phyloP scores from a whole-genome alignment of 2,329 filamentous ascomycete genomes.

The Seiridium cupressi region DNA sequence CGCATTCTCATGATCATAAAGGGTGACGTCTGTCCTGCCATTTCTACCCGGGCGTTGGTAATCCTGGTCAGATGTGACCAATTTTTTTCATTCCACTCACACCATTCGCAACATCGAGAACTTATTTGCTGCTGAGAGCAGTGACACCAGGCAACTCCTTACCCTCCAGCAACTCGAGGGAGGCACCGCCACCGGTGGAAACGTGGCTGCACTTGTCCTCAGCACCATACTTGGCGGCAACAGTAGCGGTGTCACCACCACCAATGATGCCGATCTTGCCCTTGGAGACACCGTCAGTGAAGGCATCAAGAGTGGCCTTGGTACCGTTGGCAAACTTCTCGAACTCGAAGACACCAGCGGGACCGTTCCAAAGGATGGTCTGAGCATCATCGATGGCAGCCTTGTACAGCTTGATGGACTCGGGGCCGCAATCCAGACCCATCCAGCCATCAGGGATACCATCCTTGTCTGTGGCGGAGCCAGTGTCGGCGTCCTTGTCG shows the following conservation, averaged over 20 bases:
- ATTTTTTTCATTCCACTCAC: too few relatives aligned
- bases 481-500: constrained; percentile 75
- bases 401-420: constrained; percentile 87
- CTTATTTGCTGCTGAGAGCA: constrained; percentile 78
- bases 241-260: constrained; percentile 95
- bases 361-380: constrained; percentile 99
- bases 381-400: constrained; percentile 81
- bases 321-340: constrained; percentile 91
- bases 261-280: constrained; percentile 98
- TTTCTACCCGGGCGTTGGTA: not conserved
- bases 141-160: constrained; percentile 94
- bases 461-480: constrained; percentile 78
- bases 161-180: constrained; percentile 93
- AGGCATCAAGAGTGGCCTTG: constrained; percentile 87
- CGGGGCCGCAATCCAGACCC: constrained; percentile 90
- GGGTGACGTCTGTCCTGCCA: not conserved
- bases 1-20: not conserved
- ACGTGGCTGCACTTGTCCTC: constrained; percentile 98
- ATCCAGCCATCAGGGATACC: constrained; percentile 98
- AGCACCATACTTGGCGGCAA: constrained; percentile 91
- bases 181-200: constrained; percentile 93
- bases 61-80: not conserved
- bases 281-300: constrained; percentile 73
- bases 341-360: constrained; percentile 95
- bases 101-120: not conserved